Percentiles rank a stretch among this genome's conserved stretches.
Conservation (phyloP, 129 eudicot genomes). For the Erigeron canadensis region DNA sequence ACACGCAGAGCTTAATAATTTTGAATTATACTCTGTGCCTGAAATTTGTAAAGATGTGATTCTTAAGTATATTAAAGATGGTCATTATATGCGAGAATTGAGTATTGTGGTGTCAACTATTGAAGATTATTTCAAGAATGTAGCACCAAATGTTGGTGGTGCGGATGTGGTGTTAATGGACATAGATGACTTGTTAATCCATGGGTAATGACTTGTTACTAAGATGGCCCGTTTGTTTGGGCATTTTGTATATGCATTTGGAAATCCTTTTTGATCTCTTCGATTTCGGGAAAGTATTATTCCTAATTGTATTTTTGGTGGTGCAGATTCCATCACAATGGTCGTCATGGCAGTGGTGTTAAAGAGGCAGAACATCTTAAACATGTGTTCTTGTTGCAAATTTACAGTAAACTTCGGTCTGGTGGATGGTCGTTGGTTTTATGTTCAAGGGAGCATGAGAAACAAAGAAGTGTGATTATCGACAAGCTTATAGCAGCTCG, state of each 20-base stretch:
- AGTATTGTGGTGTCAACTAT: constrained; percentile 23
- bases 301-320: constrained; percentile 16
- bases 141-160: constrained; percentile 30
- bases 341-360: constrained; percentile 24
- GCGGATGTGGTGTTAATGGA: constrained; percentile 50
- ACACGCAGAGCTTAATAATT: constrained; percentile 44
- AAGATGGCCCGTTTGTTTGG: no score
- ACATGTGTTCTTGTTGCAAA: constrained; percentile 18
- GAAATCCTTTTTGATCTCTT: constrained; percentile 17
- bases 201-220: no score
- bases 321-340: constrained; percentile 23
- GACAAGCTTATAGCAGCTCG: constrained; percentile 44
- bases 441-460: constrained; percentile 46
- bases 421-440: constrained; percentile 51
- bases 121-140: constrained; percentile 38
- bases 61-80: constrained; percentile 40
- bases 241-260: no score
- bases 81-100: constrained; percentile 46
- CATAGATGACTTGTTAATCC: constrained; percentile 40
- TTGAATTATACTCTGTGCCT: constrained; percentile 38
- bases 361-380: constrained; percentile 38
- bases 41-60: constrained; percentile 37
- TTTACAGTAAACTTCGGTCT: constrained; percentile 43
- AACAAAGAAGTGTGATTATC: constrained; percentile 27
- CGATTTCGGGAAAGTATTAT: background rate